These are phyloP conservation scores for Penicillium aurantiogriseum DNA, from an alignment of 2,329 filamentous ascomycete species.

Conservation along the genomic window DNA sequence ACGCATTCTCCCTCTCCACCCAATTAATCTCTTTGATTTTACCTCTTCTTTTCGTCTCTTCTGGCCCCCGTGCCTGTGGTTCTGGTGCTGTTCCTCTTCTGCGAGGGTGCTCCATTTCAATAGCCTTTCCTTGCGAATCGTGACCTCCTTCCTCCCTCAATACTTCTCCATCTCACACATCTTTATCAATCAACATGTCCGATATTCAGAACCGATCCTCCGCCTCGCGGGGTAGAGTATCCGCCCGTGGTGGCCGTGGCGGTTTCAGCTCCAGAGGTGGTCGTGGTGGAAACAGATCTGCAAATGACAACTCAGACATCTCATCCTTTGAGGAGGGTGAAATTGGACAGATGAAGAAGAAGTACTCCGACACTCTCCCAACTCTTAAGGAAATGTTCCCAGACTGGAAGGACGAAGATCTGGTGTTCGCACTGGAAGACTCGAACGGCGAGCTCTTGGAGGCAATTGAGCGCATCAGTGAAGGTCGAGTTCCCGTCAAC, in stretches of 20 bases:
- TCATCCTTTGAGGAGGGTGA: conserved; percentile 75
- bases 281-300: conserved; percentile 65
- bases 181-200: conserved; percentile 68
- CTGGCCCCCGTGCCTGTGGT: conserved; percentile 36
- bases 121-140: conserved; percentile 28
- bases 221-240: conserved; percentile 84
- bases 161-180: conserved; percentile 30
- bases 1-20: conserved; percentile 22
- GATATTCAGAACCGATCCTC: conserved; percentile 84
- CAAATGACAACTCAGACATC: conserved; percentile 71
- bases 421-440: conserved; percentile 90
- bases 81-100: conserved; percentile 38
- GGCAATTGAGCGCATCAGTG: conserved; percentile 52
- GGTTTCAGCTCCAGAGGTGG: conserved; percentile 69
- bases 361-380: conserved; percentile 74
- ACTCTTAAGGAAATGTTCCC: conserved; percentile 91
- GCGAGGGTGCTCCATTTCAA: conserved; percentile 35
- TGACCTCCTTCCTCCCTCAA: conserved; percentile 23
- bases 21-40: conserved; percentile 22
- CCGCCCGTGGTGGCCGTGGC: conserved; percentile 79
- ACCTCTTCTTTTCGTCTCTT: conserved; percentile 21
- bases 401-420: conserved; percentile 92
- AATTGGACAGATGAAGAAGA: conserved; percentile 86
- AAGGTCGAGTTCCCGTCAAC: conserved; percentile 38
- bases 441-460: conserved; percentile 50